These are phyloP conservation scores for Paecilomyces variotii DNA, from an alignment of 2,329 filamentous ascomycete genomes.

Conservation along the genomic window DNA sequence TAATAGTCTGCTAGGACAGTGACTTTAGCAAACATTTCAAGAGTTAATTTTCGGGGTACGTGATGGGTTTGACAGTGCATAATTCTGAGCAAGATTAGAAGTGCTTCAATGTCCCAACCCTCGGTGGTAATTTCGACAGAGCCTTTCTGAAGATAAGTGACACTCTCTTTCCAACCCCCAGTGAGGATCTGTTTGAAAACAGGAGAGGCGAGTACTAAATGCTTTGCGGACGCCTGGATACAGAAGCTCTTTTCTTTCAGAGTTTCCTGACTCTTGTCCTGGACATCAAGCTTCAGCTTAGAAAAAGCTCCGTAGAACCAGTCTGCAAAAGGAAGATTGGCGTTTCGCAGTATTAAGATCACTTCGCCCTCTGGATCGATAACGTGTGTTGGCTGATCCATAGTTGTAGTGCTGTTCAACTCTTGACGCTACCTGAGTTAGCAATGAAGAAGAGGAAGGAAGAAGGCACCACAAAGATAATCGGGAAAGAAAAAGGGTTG, in stretches of 20 bases:
- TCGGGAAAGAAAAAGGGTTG: too few species aligned
- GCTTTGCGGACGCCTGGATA: constrained; percentile 17
- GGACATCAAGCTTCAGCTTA: too few species aligned
- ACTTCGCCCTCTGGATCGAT: constrained; percentile 5
- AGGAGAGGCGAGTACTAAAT: constrained; percentile 13
- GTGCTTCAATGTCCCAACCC: constrained; percentile 16
- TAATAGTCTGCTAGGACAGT: constrained; percentile 15
- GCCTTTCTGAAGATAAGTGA: constrained; percentile 6
- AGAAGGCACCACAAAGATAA: too few species aligned
- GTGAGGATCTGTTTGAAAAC: constrained; percentile 12
- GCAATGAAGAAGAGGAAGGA: too few species aligned
- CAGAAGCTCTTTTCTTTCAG: neutral
- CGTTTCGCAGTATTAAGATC: too few species aligned
- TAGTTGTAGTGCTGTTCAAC: neutral
- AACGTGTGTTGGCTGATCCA: constrained; percentile 4
- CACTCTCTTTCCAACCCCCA: constrained; percentile 13
- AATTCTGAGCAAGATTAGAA: constrained; percentile 15
- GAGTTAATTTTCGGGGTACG: constrained; percentile 4
- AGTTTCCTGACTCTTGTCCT: too few species aligned
- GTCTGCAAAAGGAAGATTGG: too few species aligned
- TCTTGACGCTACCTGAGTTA: too few species aligned
- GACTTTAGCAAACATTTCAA: constrained; percentile 8
- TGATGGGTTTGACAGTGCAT: constrained; percentile 12
- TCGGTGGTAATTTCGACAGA: constrained; percentile 12
- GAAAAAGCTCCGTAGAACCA: too few species aligned